These are phyloP conservation scores for Emericellopsis cladophorae DNA, from an alignment of 2,329 filamentous ascomycete species.

Conservation along the genomic window DNA sequence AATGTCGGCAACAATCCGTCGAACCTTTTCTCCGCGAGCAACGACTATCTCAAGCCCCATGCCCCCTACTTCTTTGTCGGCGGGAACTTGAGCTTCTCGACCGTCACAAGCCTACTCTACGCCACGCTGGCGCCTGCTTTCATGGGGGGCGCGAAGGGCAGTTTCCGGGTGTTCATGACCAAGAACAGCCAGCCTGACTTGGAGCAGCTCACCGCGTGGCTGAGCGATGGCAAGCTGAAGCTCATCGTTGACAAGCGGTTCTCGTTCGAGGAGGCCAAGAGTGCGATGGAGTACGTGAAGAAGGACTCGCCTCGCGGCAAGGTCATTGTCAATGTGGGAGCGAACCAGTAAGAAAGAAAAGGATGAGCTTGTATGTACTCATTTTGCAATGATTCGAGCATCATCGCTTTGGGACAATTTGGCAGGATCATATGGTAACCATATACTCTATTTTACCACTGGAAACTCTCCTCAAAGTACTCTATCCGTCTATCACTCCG, in stretches of 20 bases:
- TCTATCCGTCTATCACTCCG: constrained; percentile 15
- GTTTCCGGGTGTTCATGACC: constrained; percentile 24
- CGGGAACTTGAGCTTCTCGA: constrained; percentile 16
- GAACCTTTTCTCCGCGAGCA: constrained; percentile 37
- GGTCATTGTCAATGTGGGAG: constrained; percentile 27
- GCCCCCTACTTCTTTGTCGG: constrained; percentile 41
- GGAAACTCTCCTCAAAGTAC: constrained; percentile 30
- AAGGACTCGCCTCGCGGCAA: constrained; percentile 48
- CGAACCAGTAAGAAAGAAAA: too few relatives aligned
- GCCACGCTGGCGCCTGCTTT: constrained; percentile 17
- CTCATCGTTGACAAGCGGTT: constrained; percentile 41
- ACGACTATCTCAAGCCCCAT: constrained; percentile 32
- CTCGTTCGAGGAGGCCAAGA: constrained; percentile 39
- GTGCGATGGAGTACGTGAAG: constrained; percentile 47
- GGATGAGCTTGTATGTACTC: too few relatives aligned
- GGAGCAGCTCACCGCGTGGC: constrained; percentile 36
- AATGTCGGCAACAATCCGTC: constrained; percentile 38
- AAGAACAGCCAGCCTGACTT: constrained; percentile 32
- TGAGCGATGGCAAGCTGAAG: constrained; percentile 44
- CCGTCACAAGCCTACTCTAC: constrained; percentile 9
- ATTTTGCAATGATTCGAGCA: too few relatives aligned
- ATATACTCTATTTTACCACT: constrained; percentile 17
- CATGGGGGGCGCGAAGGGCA: constrained; percentile 25
- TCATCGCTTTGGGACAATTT: too few relatives aligned
- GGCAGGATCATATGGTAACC: too few relatives aligned